Percentiles rank a stretch among this genome's conserved stretches.
These are phyloP conservation scores for Kluyveromyces siamensis DNA, from an alignment of 805 yeast genomes.

Conservation along the genomic window DNA sequence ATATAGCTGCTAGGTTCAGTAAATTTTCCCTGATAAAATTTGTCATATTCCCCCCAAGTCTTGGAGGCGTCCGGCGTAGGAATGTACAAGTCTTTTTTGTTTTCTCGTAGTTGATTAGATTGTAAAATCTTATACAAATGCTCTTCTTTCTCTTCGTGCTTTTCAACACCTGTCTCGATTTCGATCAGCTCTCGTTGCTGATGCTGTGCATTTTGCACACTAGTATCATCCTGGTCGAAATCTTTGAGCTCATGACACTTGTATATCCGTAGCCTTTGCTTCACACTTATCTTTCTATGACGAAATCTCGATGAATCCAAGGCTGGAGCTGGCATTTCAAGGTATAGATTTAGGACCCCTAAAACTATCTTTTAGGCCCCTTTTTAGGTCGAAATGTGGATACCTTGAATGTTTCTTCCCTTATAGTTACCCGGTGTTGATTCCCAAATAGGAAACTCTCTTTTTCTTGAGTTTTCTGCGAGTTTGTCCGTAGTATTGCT, in stretches of 20 bases:
- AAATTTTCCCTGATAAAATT: conserved; percentile 63
- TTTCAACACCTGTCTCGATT: conserved; percentile 95
- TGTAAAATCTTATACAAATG: conserved; percentile 88
- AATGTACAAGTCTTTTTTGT: conserved; percentile 50
- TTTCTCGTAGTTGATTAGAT: conserved; percentile 39
- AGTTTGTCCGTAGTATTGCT: neutral
- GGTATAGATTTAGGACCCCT: neutral
- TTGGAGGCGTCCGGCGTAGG: conserved; percentile 95
- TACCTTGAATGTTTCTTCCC: neutral
- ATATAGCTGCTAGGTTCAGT: conserved; percentile 71
- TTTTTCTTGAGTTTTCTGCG: neutral
- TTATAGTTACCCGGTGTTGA: neutral
- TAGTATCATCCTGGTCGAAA: conserved; percentile 42
- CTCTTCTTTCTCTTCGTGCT: conserved; percentile 93
- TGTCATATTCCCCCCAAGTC: conserved; percentile 67
- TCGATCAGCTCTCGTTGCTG: conserved; percentile 79
- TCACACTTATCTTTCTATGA: conserved; percentile 89
- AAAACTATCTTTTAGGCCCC: neutral
- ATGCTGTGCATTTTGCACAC: neutral
- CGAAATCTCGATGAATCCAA: conserved; percentile 48
- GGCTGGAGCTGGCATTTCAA: conserved; percentile 5
- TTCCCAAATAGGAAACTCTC: neutral
- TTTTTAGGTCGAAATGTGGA: neutral
- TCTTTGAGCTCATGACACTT: conserved; percentile 76
- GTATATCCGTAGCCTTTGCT: conserved; percentile 72